Base-by-base conservation (phyloP, 805 yeast genomes). In the Ogataea zsoltii region DNA sequence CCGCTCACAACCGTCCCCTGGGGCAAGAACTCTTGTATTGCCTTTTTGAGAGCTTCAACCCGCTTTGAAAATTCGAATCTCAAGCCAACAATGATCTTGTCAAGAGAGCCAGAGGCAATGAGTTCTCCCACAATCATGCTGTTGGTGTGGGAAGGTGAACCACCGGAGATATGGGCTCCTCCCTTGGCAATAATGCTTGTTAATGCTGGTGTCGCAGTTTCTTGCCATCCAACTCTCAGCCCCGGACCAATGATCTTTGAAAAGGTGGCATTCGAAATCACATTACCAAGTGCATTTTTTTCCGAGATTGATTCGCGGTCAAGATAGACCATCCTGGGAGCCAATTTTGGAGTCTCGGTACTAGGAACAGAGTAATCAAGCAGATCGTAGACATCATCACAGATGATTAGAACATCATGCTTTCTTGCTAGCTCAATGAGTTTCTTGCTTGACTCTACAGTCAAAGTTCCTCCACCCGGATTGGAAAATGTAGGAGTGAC, bases 191-290 rank as follows among this genome's bases (percentile, higher is more conserved):
- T 63, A 53, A 83, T 85, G 32, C 51, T 51, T 0, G 80, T 85
- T 42, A 89, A 68, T 23, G 70, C 67, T 0, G 70, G 65, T 4
- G 82, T 76, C 1, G 82, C 76, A 4, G 86, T 71, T 55, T 87
- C 95, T 53, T 86, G 94, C 82, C 91, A 89, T 1, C 96, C 96
- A 23, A 82, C 80, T 51, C 96, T 70, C 33, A 88, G 63, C 0
- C 96, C 96, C 0, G 96, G 95, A 1, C 96, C 95, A 28, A 86
- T 70, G 12, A 86, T 53, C 58, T 88, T 88, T 14, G 94, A 85
- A 50, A 86, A 85, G 0, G 92, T 81, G 16, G 84, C 78, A 65
- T 88, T 88, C 16, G 92, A 84, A 11, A 89, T 64, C 1, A 87
- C 78, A 62, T 88, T 82, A 9, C 96, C 96, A 48, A 63, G 70